A percentile compares a stretch with the other conserved stretches of the same genome.
These are phyloP conservation scores for Agaricus sinodeliciosus DNA, from an alignment of 768 basidiomycete species.

Conservation along the genomic window DNA sequence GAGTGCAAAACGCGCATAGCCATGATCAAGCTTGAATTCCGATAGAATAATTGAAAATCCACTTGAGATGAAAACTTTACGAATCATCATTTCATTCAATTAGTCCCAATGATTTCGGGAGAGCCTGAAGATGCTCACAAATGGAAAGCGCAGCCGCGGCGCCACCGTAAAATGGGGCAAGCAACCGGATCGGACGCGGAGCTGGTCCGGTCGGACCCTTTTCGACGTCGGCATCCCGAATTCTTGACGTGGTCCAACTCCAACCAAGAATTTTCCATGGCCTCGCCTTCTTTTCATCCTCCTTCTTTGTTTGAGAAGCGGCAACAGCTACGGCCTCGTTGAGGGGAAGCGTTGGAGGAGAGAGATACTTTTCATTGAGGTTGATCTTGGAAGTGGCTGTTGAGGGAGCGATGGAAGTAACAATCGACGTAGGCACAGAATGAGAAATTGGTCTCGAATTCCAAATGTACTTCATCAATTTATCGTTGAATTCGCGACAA, in stretches of 20 bases:
- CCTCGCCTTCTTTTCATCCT: conserved; percentile 13
- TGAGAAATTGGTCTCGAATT: conserved; percentile 31
- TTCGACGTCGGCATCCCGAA: conserved; percentile 40
- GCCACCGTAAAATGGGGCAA: conserved; percentile 72
- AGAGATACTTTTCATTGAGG: conserved; percentile 48
- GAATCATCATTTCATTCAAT: background rate
- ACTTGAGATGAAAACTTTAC: conserved; percentile 60
- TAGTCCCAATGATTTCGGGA: background rate
- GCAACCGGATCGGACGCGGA: conserved; percentile 47
- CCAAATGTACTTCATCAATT: conserved; percentile 54
- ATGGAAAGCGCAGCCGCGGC: conserved; percentile 56
- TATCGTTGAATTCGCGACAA: conserved; percentile 67
- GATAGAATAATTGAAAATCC: conserved; percentile 53
- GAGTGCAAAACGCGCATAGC: conserved; percentile 58
- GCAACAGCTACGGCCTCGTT: conserved; percentile 25
- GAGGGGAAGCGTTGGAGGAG: conserved; percentile 19
- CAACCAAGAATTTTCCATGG: conserved; percentile 29
- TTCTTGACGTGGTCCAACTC: conserved; percentile 35
- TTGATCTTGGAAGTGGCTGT: conserved; percentile 47
- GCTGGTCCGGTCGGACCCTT: conserved; percentile 30
- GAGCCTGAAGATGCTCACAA: conserved; percentile 37
- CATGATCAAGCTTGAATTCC: conserved; percentile 63
- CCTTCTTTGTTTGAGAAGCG: conserved; percentile 21
- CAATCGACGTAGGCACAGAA: conserved; percentile 32
- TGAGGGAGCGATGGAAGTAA: conserved; percentile 36